phyloP scores from a whole-genome alignment of 2,329 filamentous ascomycete species.

The Neofusicoccum kwambonambiense region DNA sequence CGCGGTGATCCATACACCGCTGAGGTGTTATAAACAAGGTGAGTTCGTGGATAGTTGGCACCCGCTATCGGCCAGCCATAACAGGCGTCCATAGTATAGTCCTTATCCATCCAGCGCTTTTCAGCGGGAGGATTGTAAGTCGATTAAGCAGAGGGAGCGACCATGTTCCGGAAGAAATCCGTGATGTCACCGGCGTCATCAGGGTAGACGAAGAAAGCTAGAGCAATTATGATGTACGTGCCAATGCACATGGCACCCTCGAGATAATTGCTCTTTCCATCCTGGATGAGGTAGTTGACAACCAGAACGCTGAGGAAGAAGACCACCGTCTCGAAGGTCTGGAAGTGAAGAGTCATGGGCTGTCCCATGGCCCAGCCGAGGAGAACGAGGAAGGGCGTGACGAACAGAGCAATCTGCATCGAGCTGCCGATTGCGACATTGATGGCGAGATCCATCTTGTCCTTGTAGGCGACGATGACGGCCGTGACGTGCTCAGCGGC shows the following conservation, averaged over 20 bases:
- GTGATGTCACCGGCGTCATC: constrained; percentile 46
- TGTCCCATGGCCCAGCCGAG: constrained; percentile 55
- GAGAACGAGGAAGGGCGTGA: constrained; percentile 57
- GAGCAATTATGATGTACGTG: constrained; percentile 58
- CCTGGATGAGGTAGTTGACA: constrained; percentile 82
- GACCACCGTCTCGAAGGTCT: constrained; percentile 83
- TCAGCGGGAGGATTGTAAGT: neutral
- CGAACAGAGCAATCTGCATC: constrained; percentile 58
- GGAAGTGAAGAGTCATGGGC: constrained; percentile 72
- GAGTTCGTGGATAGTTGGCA: neutral
- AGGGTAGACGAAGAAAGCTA: constrained; percentile 62
- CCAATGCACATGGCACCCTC: constrained; percentile 66
- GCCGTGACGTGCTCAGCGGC: constrained; percentile 58
- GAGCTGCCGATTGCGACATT: constrained; percentile 55
- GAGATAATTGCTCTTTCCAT: constrained; percentile 82
- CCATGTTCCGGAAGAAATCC: neutral
- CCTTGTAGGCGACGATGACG: constrained; percentile 55
- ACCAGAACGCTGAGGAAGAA: constrained; percentile 83
- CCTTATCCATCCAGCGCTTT: neutral
- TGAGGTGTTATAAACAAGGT: neutral
- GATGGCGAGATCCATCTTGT: constrained; percentile 58
- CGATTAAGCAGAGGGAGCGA: neutral
- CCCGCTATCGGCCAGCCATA: neutral
- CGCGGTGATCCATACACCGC: neutral
- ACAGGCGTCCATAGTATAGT: neutral